These are phyloP conservation scores for Fimicolochytrium jonesii DNA, from an alignment of 192 early-diverging fungal genomes.

Conservation along the genomic window DNA sequence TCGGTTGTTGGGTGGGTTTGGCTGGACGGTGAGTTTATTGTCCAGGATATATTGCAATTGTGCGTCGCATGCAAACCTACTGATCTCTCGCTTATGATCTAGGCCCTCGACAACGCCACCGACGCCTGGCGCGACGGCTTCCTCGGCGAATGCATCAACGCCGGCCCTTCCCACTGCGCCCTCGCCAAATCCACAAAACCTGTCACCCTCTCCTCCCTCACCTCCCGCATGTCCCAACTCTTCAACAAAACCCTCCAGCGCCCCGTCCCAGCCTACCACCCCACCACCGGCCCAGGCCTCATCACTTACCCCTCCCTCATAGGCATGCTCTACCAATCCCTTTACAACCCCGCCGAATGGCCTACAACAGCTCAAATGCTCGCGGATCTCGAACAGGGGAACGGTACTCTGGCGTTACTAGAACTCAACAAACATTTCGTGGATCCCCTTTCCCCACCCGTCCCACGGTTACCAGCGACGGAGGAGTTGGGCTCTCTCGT, in stretches of 20 bases:
- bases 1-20: background rate
- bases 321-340: background rate
- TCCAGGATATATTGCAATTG: no score
- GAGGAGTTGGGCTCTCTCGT: background rate
- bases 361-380: background rate
- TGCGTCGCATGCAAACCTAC: no score
- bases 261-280: background rate
- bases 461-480: no score
- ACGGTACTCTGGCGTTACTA: background rate
- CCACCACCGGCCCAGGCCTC: background rate
- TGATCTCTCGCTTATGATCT: no score
- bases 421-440: no score
- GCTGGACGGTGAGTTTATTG: no score
- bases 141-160: slow-evolving; percentile 1
- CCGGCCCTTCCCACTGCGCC: background rate
- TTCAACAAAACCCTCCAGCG: background rate
- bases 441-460: no score
- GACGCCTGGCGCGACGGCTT: slow-evolving; percentile 2
- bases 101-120: slow-evolving; percentile 1
- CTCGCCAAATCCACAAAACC: slow-evolving; percentile 1
- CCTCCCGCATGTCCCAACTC: background rate
- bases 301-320: background rate
- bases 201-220: background rate
- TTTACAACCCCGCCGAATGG: background rate
- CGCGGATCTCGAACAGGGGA: background rate